These are phyloP conservation scores for Botrytis paeoniae DNA, from an alignment of 2,329 filamentous ascomycete genomes.

Conservation along the genomic window DNA sequence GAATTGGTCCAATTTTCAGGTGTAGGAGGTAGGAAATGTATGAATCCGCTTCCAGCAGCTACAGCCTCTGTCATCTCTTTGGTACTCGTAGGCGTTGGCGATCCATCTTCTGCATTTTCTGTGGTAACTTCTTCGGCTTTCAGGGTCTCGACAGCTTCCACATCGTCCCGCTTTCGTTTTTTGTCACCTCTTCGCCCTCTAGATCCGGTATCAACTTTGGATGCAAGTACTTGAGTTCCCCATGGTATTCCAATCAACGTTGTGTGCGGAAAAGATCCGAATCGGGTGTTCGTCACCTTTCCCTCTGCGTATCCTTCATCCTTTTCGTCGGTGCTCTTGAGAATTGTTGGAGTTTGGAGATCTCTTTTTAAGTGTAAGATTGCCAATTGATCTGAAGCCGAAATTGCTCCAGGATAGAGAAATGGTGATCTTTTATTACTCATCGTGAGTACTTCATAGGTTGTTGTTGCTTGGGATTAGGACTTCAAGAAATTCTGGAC, in stretches of 20 bases:
- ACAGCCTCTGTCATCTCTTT: slow-evolving; percentile 49
- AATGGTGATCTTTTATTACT: slow-evolving; percentile 64
- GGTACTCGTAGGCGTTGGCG: slow-evolving; percentile 26
- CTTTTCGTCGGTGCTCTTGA: slow-evolving; percentile 58
- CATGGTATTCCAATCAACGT: slow-evolving; percentile 76
- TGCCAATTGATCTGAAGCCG: slow-evolving; percentile 66
- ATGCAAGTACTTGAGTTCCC: slow-evolving; percentile 90
- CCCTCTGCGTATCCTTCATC: slow-evolving; percentile 73
- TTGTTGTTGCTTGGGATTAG: background rate
- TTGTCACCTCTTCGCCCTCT: slow-evolving; percentile 64
- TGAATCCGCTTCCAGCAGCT: slow-evolving; percentile 64
- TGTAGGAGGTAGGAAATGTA: slow-evolving; percentile 74
- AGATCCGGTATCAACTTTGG: slow-evolving; percentile 87
- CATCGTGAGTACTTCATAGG: slow-evolving; percentile 27
- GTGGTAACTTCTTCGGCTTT: slow-evolving; percentile 14
- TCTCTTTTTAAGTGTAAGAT: slow-evolving; percentile 89
- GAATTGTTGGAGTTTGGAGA: slow-evolving; percentile 72
- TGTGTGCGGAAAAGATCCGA: slow-evolving; percentile 83
- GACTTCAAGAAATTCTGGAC: slow-evolving; percentile 13
- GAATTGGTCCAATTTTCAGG: slow-evolving; percentile 81
- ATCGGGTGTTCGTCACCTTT: slow-evolving; percentile 84
- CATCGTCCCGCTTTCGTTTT: slow-evolving; percentile 45
- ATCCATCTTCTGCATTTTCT: slow-evolving; percentile 34
- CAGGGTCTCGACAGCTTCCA: slow-evolving; percentile 31
- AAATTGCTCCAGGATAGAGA: slow-evolving; percentile 63